phyloP scores from a whole-genome alignment of 345 rosid genomes.

The Linum tenue region DNA sequence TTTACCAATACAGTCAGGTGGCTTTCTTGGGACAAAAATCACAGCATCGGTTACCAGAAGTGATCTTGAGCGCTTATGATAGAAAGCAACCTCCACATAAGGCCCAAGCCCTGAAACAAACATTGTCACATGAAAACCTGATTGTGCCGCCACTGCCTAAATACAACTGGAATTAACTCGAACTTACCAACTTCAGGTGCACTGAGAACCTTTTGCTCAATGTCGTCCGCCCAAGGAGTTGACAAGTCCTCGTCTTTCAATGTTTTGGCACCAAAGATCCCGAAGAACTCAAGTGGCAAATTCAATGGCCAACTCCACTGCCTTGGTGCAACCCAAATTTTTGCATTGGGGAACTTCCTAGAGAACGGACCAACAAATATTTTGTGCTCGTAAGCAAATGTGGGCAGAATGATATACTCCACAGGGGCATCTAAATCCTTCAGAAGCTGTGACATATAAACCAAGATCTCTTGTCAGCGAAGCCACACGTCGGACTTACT shows the following conservation, averaged over 20 bases:
- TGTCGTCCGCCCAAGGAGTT: constrained; percentile 84
- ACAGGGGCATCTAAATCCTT: constrained; percentile 83
- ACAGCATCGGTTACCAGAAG: constrained; percentile 86
- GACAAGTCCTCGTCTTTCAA: constrained; percentile 62
- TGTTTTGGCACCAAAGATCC: constrained; percentile 76
- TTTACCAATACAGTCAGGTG: constrained; percentile 71
- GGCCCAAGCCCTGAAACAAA: constrained; percentile 74
- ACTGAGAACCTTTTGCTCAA: constrained; percentile 86
- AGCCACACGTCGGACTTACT: background rate
- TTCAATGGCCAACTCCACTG: constrained; percentile 99
- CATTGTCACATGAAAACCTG: constrained; percentile 7
- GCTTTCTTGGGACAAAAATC: constrained; percentile 66
- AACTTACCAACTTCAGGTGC: constrained; percentile 89
- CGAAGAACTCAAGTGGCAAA: constrained; percentile 85
- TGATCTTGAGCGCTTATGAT: constrained; percentile 76
- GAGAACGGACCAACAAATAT: constrained; percentile 94
- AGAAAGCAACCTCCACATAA: constrained; percentile 88
- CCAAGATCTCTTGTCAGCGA: constrained; percentile 9
- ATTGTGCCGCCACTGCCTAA: background rate
- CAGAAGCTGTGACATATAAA: constrained; percentile 47
- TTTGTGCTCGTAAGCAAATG: constrained; percentile 95
- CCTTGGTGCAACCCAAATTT: constrained; percentile 94
- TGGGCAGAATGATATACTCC: constrained; percentile 75
- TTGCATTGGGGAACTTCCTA: constrained; percentile 82
- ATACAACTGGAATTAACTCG: constrained; percentile 4